Base-by-base conservation (phyloP, 73 alveolate genomes). In the Paramecium tetraurelia region DNA sequence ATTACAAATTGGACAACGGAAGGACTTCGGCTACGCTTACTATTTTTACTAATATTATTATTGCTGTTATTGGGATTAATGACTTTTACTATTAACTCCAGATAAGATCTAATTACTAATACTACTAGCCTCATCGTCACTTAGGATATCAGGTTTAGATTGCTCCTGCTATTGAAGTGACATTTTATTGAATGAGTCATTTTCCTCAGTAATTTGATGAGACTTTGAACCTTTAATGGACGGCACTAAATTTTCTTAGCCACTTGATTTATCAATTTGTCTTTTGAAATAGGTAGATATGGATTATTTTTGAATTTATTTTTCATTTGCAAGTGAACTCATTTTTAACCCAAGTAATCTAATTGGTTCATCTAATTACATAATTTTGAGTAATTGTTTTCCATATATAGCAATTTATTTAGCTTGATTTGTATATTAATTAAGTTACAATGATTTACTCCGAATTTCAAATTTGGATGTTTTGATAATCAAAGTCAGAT, bases 391-490 rank as follows among this genome's bases (percentile, higher is more conserved):
- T 24, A 89, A 20, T 71, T 89, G 38, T 46, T 89, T 89, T 0
- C 92, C 94, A 63, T 41, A 38, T 44, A 22, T 31, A 40, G 71
- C 53, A 7, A 89, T 71, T 29, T 20, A 24, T 7, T 40, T 83
- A 1, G 88, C 22, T 35, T 58, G 59, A 50, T 89, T 70, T 41
- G 87, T 89, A 70, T 89, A 89, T 44, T 40, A 31, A 63, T 41
- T 63, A 24, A 89, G 58, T 68, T 70, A 31, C 27, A 77, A 40
- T 16, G 70, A 70, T 70, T 89, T 89, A 35, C 31, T 48, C 20
- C 50, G 77, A 21, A 83, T 57, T 68, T 93, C 95, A 85, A 92
- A 93, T 75, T 92, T 93, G n/a, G 53, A 35, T 35, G 85, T 93
- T 43, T 93, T 93, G 20, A 92, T 43, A 10, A 90, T 71, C 12